Conservation (phyloP, 257 asterid species). For the Schizonepeta tenuifolia region DNA sequence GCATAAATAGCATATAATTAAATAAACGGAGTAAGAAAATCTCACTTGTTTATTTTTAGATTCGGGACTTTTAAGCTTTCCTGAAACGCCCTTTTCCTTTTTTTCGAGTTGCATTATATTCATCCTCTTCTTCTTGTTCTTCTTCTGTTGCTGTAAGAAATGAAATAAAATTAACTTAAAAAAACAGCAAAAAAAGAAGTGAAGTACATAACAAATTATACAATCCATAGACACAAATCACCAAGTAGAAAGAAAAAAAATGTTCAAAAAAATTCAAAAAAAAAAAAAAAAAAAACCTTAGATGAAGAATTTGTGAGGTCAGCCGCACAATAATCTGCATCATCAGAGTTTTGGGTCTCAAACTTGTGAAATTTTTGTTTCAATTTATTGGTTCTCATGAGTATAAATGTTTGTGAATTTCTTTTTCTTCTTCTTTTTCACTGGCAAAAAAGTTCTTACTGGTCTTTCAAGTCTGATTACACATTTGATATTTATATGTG, state of each 20-base stretch:
- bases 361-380: conserved; percentile 30
- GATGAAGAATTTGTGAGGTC: conserved; percentile 39
- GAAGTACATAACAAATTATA: conserved; percentile 10
- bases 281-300: conserved; percentile 33
- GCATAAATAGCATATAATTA: conserved; percentile 14
- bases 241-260: not conserved
- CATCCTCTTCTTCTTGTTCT: conserved; percentile 29
- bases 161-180: not conserved
- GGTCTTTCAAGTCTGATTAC: not conserved
- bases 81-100: conserved; percentile 43
- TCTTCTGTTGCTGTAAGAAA: conserved; percentile 38
- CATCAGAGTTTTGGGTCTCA: conserved; percentile 30
- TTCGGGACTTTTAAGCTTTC: conserved; percentile 48
- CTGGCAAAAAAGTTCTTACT: conserved; percentile 24
- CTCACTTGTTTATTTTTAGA: conserved; percentile 63
- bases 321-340: conserved; percentile 15
- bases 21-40: not conserved
- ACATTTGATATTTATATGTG: conserved; percentile 3
- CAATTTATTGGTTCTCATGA: conserved; percentile 37
- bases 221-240: conserved; percentile 23
- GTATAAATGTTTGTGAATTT: not conserved
- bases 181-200: conserved; percentile 18
- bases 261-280: not conserved
- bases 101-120: conserved; percentile 38
- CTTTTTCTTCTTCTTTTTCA: not conserved